Percentiles rank a stretch among this genome's conserved stretches.
phyloP scores from a whole-genome alignment of 2,329 filamentous ascomycete genomes.

The Monilinia aucupariae region DNA sequence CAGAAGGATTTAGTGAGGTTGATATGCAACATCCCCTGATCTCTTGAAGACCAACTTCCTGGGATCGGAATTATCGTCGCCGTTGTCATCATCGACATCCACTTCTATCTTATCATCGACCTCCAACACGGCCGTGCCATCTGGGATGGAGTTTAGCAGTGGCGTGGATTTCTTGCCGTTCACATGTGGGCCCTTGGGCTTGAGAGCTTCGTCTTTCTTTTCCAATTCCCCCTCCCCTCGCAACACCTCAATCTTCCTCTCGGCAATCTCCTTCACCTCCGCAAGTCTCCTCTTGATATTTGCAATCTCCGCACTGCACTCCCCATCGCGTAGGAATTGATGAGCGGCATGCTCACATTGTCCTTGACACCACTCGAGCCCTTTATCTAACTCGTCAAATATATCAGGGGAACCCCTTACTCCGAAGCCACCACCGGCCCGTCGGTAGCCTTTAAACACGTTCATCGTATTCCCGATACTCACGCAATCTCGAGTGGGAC shows the following conservation, averaged over 20 bases:
- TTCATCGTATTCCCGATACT: constrained; percentile 23
- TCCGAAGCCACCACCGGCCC: constrained; percentile 21
- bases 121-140: constrained; percentile 15
- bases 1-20: background rate
- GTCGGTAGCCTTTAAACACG: constrained; percentile 27
- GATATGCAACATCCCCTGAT: constrained; percentile 25
- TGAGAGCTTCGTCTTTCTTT: constrained; percentile 15
- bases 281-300: constrained; percentile 45
- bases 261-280: constrained; percentile 50
- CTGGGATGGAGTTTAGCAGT: background rate
- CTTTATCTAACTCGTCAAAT: constrained; percentile 71
- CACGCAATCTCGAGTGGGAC: constrained; percentile 30
- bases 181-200: background rate
- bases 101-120: constrained; percentile 28
- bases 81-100: constrained; percentile 28
- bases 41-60: constrained; percentile 30
- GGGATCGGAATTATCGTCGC: constrained; percentile 19
- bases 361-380: constrained; percentile 71
- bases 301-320: constrained; percentile 71
- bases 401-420: constrained; percentile 39
- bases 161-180: background rate
- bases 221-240: constrained; percentile 22
- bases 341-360: constrained; percentile 84
- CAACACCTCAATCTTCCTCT: constrained; percentile 28
- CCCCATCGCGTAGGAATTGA: constrained; percentile 80